Base-by-base conservation (phyloP, 176 grass and related monocot species). In the Aegilops sharonensis region DNA sequence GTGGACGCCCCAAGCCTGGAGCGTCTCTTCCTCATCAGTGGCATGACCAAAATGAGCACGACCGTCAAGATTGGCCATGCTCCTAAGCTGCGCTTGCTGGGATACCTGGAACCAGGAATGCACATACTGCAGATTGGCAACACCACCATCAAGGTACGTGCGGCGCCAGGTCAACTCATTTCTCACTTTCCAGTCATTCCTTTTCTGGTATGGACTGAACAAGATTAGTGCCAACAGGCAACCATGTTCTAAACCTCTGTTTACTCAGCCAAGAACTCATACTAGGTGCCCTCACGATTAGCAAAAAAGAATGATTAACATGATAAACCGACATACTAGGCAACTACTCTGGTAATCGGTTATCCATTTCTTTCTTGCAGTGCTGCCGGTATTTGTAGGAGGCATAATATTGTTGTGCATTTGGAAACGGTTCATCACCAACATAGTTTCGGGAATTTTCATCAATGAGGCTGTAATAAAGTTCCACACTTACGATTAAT, bases 1-100 rank as follows among this genome's bases (percentile, higher is more conserved):
- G 82, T 76, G 25, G 59, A 84, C 7, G 57, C 72, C 10, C 82
- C 18, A 7, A 61, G 71, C 40, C 40, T 85, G 20, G 72, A 85
- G 60, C 5, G 59, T 13, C 17, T 80, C 52, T 3, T 72, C 4
- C 1, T 21, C 1, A 47, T 47, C 24, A 27, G 71, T 54, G 14
- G 11, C 71, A 3, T 47, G n/a, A 47, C 5, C 71, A 74, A 47
- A 47, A 74, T 37, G n/a, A 74, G 40, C 39, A 74, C 23, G 1
- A 74, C n/a, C 2, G 71, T 74, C 39, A 74, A 74, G n/a, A 74
- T 74, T 47, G 39, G 39, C 39, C 71, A 14, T 74, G 71, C 40
- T 37, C 71, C 71, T 74, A 74, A 74, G 39, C n/a, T 74, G 39
- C 6, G 11, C 6, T 47, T 74, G 39, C 71, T 74, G 23, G 71